Evolutionary conservation across 441 rosid genomes (phyloP).

Genomic region (Croton laevigatus): DNA sequence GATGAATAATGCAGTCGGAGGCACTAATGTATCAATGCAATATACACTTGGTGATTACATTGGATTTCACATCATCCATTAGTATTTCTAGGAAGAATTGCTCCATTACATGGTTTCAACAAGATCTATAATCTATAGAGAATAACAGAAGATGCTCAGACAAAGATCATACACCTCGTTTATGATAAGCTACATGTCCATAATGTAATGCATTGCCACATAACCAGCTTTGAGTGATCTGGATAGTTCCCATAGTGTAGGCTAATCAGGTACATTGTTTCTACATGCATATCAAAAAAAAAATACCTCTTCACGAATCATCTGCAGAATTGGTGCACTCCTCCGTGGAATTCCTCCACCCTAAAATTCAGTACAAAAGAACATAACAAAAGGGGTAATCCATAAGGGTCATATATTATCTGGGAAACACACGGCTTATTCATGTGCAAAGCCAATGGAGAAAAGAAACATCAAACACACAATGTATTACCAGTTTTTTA

Average conservation of each 20-base stretch:
- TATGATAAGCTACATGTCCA: background rate
- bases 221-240: background rate
- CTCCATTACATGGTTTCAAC: background rate
- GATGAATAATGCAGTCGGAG: too few relatives aligned
- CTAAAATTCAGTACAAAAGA: slow-evolving; percentile 34
- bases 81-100: slow-evolving; percentile 1
- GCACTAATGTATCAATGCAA: background rate
- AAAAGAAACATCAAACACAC: too few relatives aligned
- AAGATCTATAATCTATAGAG: background rate
- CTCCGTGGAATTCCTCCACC: slow-evolving; percentile 91
- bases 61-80: background rate
- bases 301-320: slow-evolving; percentile 82
- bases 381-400: background rate
- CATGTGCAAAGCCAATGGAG: too few relatives aligned
- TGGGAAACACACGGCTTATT: background rate
- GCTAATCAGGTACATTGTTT: background rate
- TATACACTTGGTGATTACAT: background rate
- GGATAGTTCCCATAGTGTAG: background rate
- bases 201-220: slow-evolving; percentile 6
- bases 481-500: too few relatives aligned
- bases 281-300: slow-evolving; percentile 14
- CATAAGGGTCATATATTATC: background rate
- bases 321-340: slow-evolving; percentile 73
- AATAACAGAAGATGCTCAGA: background rate
- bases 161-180: background rate